phyloP scores from a whole-genome alignment of 306 rosid species.

The Cicer yamashitae region DNA sequence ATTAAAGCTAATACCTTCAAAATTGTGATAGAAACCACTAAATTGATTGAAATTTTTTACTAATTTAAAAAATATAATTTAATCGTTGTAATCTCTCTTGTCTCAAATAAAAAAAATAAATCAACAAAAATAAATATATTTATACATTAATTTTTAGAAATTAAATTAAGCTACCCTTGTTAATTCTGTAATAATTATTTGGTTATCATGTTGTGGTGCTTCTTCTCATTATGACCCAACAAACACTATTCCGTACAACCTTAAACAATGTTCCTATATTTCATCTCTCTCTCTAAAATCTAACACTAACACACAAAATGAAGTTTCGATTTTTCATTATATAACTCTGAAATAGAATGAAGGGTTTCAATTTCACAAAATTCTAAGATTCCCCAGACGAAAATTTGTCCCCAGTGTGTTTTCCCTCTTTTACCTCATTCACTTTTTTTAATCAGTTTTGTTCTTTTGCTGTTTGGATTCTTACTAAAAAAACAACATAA shows the following conservation, averaged over 20 bases:
- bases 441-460: slow-evolving; percentile 1
- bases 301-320: background rate
- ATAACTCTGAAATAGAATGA: slow-evolving; percentile 40
- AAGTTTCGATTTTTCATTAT: slow-evolving; percentile 45
- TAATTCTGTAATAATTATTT: too few relatives aligned
- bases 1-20: too few relatives aligned
- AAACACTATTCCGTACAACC: slow-evolving; percentile 40
- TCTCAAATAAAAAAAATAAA: too few relatives aligned
- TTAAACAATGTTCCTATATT: slow-evolving; percentile 31
- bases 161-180: too few relatives aligned
- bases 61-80: too few relatives aligned
- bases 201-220: background rate
- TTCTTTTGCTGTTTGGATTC: slow-evolving; percentile 51
- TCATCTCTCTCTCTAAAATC: slow-evolving; percentile 22
- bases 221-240: slow-evolving; percentile 2
- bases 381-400: slow-evolving; percentile 47
- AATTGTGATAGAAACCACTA: too few relatives aligned
- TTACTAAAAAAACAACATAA: slow-evolving; percentile 38
- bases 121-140: too few relatives aligned
- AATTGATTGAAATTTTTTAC: too few relatives aligned
- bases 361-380: slow-evolving; percentile 33
- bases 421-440: slow-evolving; percentile 8
- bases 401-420: slow-evolving; percentile 51
- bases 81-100: too few relatives aligned
- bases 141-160: too few relatives aligned